Evolutionary conservation across 2,329 filamentous ascomycete species (phyloP).

Genomic region (Botrytis aclada): DNA sequence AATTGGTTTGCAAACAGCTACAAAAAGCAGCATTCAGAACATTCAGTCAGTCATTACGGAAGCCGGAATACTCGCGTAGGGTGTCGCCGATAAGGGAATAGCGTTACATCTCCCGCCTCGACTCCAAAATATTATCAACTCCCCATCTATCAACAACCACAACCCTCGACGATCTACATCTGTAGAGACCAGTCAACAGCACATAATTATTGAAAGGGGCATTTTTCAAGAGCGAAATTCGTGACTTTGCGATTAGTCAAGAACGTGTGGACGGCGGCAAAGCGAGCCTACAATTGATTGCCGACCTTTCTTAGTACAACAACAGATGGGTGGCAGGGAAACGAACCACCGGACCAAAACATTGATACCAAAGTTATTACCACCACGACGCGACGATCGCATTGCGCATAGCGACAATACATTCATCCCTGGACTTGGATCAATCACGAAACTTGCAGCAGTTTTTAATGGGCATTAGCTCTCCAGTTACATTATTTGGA

Average conservation of each 20-base stretch:
- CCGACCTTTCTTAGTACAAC: background rate
- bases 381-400: constrained; percentile 18
- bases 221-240: background rate
- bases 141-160: constrained; percentile 5
- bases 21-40: background rate
- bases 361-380: constrained; percentile 6
- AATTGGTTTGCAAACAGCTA: background rate
- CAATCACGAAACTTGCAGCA: constrained; percentile 2
- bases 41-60: background rate
- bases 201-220: background rate
- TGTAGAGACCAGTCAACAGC: constrained; percentile 10
- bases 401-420: constrained; percentile 10
- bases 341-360: constrained; percentile 12
- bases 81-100: constrained; percentile 19
- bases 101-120: constrained; percentile 18
- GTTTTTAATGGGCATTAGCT: background rate
- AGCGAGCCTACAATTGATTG: constrained; percentile 17
- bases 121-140: constrained; percentile 17
- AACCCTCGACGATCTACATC: constrained; percentile 11
- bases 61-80: constrained; percentile 2
- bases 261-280: background rate
- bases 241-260: background rate
- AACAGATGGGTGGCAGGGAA: constrained; percentile 16
- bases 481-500: background rate
- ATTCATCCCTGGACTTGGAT: background rate